Evolutionary conservation across 345 rosid genomes (phyloP), one percentile per base, ranked within the genome.

Genomic region (Murraya koenigii): DNA sequence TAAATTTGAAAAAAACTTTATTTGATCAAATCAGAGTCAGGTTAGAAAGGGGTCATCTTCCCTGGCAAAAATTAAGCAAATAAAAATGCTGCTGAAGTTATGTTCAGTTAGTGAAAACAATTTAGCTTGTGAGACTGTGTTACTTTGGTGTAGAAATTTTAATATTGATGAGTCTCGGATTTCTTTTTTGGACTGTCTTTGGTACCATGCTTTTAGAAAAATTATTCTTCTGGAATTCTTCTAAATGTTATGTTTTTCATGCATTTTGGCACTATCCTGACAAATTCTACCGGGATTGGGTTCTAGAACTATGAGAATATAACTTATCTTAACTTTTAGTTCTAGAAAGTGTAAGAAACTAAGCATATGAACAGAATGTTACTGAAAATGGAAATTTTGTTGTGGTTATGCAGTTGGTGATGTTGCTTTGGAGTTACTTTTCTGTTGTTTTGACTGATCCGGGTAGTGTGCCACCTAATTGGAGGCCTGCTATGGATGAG

Each of bases 371-470:
- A 66, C 8, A 39, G 67, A 30, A 47, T 66, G 19, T n/a, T 65
- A 28, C 79, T 81, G 33, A 74, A 69, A 39, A 33, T 77, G 63
- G 67, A 67, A 52, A 55, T n/a, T 77, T 83, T 30, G 35, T 67
- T 66, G 49, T 69, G 22, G 39, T 75, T 79, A 1, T 89, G 86
- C 87, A 97, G 99, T 82, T 97, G 88, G 92, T 76, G 80, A 93
- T 94, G 99, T 86, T 97, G 23, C 82, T 94, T 58, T 97, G 97
- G 98, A 94, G 98, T 84, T 97, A 97, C 86, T 97, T 93, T 85
- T 88, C 96, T 25, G 97, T 89, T 86, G 99, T 97, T 81, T 87
- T 94, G 44, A 94, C 97, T 25, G 97, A 97, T 85, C 96, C 99
- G 13, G 99, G 98, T 72, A 75, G 87, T 38, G 97, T 94, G 82